phyloP scores from a whole-genome alignment of 768 basidiomycete genomes.

The Agrocybe pediades region DNA sequence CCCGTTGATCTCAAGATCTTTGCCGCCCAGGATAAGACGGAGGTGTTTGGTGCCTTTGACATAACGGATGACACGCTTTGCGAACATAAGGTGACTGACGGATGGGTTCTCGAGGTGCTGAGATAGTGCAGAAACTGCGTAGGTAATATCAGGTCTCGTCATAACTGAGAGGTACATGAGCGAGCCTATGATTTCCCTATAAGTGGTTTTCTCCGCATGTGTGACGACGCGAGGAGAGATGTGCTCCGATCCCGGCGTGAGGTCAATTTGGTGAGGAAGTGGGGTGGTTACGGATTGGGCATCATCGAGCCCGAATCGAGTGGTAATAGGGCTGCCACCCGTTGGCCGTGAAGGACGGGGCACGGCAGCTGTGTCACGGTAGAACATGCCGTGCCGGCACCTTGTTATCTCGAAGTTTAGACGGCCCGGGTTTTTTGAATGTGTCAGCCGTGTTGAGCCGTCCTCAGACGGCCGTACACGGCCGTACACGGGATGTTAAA shows the following conservation, averaged over 20 bases:
- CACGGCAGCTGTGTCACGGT: too few species aligned
- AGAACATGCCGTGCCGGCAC: too few species aligned
- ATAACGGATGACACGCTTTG: constrained; percentile 42
- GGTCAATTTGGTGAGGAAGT: constrained; percentile 15
- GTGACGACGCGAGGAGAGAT: constrained; percentile 7
- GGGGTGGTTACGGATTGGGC: constrained; percentile 20
- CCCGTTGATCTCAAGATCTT: too few species aligned
- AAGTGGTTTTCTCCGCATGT: constrained; percentile 1
- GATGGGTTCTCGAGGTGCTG: constrained; percentile 35
- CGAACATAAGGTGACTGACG: constrained; percentile 35
- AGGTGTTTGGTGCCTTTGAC: constrained; percentile 25
- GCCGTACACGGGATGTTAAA: too few species aligned
- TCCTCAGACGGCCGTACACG: too few species aligned
- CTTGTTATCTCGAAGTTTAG: too few species aligned
- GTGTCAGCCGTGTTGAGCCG: too few species aligned
- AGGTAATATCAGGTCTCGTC: constrained; percentile 41
- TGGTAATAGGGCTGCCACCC: too few species aligned
- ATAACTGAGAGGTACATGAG: constrained; percentile 27
- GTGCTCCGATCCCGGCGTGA: constrained; percentile 6
- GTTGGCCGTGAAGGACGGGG: too few species aligned
- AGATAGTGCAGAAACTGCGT: constrained; percentile 29
- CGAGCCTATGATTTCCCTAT: constrained; percentile 24
- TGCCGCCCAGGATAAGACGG: constrained; percentile 7
- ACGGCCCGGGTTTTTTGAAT: too few species aligned
- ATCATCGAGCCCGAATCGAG: constrained; percentile 17